phyloP scores from a whole-genome alignment of 768 basidiomycete genomes.

The Tremella yokohamensis region DNA sequence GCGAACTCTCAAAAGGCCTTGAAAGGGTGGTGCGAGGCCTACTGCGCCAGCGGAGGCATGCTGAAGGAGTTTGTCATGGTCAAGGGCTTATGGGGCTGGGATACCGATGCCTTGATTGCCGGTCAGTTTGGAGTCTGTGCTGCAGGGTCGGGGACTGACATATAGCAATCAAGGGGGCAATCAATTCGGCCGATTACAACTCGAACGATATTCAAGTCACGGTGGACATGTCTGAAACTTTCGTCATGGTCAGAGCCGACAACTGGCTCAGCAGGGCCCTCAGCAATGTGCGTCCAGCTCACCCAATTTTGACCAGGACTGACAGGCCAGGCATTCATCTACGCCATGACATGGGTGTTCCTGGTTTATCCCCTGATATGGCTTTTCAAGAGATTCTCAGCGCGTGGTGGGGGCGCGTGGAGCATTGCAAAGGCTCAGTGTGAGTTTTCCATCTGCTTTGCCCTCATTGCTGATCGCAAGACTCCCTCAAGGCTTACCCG shows the following conservation, averaged over 20 bases:
- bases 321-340: slow-evolving; percentile 50
- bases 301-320: background rate
- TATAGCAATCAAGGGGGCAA: slow-evolving; percentile 27
- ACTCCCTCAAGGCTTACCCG: slow-evolving; percentile 34
- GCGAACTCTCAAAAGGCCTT: slow-evolving; percentile 55
- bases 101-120: slow-evolving; percentile 53
- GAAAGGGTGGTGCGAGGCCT: slow-evolving; percentile 77
- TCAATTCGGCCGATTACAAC: slow-evolving; percentile 36
- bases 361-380: slow-evolving; percentile 76
- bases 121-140: slow-evolving; percentile 17
- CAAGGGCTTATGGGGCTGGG: slow-evolving; percentile 67
- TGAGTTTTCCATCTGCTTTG: slow-evolving; percentile 11
- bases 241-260: slow-evolving; percentile 65
- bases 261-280: slow-evolving; percentile 55
- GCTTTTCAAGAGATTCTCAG: slow-evolving; percentile 67
- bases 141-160: background rate
- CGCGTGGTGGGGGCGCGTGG: slow-evolving; percentile 61
- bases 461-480: slow-evolving; percentile 8
- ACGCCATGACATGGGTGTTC: slow-evolving; percentile 64
- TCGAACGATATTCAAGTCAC: slow-evolving; percentile 54
- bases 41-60: slow-evolving; percentile 65
- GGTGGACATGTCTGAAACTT: slow-evolving; percentile 56
- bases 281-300: slow-evolving; percentile 18
- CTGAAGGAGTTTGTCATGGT: slow-evolving; percentile 75
- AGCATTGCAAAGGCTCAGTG: slow-evolving; percentile 15